phyloP scores from a whole-genome alignment of 257 asterid genomes.

The Solanum etuberosum region DNA sequence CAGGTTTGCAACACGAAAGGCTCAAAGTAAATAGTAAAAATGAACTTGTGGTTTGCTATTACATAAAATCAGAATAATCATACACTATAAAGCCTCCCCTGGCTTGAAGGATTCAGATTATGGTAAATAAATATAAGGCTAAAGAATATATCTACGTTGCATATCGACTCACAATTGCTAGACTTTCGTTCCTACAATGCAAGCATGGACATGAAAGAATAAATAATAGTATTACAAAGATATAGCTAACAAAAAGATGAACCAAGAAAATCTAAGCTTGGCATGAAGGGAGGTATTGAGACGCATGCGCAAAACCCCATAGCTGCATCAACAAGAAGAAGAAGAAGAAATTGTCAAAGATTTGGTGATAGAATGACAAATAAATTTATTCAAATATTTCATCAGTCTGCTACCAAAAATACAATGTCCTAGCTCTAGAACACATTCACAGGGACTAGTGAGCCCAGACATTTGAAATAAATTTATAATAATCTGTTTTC shows the following conservation, averaged over 20 bases:
- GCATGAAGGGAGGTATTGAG: conserved; percentile 40
- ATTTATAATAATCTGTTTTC: neutral
- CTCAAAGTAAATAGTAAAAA: neutral
- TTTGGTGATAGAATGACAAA: neutral
- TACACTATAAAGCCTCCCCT: neutral
- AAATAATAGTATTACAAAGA: conserved; percentile 4
- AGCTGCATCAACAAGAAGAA: conserved; percentile 43
- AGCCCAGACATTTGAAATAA: neutral
- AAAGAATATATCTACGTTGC: neutral
- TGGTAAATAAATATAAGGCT: neutral
- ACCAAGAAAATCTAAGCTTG: neutral
- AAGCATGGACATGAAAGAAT: conserved; percentile 7
- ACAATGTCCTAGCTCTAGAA: neutral
- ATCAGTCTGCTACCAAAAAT: neutral
- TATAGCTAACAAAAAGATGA: neutral
- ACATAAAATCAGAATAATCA: neutral
- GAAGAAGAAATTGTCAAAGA: neutral
- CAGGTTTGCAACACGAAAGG: neutral
- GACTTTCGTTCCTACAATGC: neutral
- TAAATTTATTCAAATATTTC: neutral
- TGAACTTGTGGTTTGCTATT: too few species aligned
- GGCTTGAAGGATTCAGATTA: neutral
- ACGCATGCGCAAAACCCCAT: conserved; percentile 84
- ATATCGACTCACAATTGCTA: neutral
- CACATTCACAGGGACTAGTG: neutral